phyloP scores from a whole-genome alignment of 257 asterid species.

The Solanum corneliomulleri region DNA sequence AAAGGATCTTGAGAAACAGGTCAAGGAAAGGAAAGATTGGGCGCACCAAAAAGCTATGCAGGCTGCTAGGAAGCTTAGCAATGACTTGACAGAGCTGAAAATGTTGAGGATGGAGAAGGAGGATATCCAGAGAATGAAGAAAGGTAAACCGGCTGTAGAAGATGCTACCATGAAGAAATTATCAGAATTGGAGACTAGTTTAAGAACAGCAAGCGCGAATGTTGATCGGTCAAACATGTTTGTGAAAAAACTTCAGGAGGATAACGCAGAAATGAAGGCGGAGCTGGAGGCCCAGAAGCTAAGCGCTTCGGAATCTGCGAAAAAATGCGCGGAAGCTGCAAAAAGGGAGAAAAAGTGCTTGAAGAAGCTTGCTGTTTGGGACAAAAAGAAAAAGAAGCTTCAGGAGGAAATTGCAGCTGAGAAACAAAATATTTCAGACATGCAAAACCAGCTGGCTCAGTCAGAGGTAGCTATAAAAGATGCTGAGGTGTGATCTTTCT shows the following conservation, averaged over 20 bases:
- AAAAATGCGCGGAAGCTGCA: conserved; percentile 58
- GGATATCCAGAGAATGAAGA: conserved; percentile 60
- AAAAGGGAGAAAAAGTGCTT: conserved; percentile 80
- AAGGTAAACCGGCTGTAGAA: conserved; percentile 63
- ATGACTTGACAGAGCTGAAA: conserved; percentile 84
- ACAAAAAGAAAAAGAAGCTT: conserved; percentile 73
- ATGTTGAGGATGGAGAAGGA: conserved; percentile 84
- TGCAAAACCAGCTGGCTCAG: conserved; percentile 54
- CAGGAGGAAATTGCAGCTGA: conserved; percentile 76
- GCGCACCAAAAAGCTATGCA: conserved; percentile 96
- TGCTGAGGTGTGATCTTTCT: conserved; percentile 50
- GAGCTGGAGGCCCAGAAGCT: conserved; percentile 90
- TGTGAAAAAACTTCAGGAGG: conserved; percentile 70
- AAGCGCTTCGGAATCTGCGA: conserved; percentile 87
- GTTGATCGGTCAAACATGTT: conserved; percentile 78
- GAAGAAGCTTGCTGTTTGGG: conserved; percentile 80
- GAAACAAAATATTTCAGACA: conserved; percentile 44
- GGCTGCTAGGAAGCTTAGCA: conserved; percentile 88
- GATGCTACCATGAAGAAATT: conserved; percentile 60
- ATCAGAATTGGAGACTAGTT: conserved; percentile 69
- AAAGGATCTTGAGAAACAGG: conserved; percentile 78
- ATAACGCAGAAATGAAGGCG: conserved; percentile 82
- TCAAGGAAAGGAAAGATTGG: conserved; percentile 88
- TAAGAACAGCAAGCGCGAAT: conserved; percentile 75
- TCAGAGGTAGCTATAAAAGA: conserved; percentile 51